These are phyloP conservation scores for Cicer chorassanicum DNA, from an alignment of 306 rosid species.

Conservation along the genomic window DNA sequence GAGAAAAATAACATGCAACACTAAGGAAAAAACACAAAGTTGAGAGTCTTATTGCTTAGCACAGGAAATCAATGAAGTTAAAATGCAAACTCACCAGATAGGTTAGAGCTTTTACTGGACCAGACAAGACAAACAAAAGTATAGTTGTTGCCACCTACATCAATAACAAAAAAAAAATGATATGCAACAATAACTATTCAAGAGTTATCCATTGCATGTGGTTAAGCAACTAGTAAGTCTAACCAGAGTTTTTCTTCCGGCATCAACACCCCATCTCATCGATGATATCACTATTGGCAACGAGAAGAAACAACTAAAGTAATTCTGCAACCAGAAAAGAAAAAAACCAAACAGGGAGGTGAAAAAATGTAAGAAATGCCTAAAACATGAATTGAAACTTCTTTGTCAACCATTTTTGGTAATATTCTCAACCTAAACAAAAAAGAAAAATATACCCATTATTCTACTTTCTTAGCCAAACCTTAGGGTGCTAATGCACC, in stretches of 20 bases:
- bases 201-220: constrained; percentile 26
- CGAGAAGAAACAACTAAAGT: constrained; percentile 89
- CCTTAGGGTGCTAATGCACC: no score
- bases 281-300: constrained; percentile 92
- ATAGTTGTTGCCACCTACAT: constrained; percentile 84
- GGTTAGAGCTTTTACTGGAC: constrained; percentile 90
- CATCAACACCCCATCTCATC: constrained; percentile 94
- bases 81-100: constrained; percentile 70
- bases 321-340: constrained; percentile 66
- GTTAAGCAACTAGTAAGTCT: constrained; percentile 36
- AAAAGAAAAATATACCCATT: neutral
- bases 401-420: neutral
- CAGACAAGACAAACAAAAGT: constrained; percentile 86
- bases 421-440: neutral
- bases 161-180: constrained; percentile 35
- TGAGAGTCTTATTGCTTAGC: neutral
- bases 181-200: constrained; percentile 23
- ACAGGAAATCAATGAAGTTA: constrained; percentile 26
- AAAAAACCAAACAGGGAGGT: constrained; percentile 4
- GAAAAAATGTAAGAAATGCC: neutral
- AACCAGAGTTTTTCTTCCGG: constrained; percentile 98
- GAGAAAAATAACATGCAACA: constrained; percentile 1
- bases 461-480: neutral
- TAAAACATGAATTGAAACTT: neutral
- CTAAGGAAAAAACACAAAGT: constrained; percentile 27